Evolutionary conservation across 2,329 filamentous ascomycete genomes (phyloP).

Genomic region (Colletotrichum tropicicola): DNA sequence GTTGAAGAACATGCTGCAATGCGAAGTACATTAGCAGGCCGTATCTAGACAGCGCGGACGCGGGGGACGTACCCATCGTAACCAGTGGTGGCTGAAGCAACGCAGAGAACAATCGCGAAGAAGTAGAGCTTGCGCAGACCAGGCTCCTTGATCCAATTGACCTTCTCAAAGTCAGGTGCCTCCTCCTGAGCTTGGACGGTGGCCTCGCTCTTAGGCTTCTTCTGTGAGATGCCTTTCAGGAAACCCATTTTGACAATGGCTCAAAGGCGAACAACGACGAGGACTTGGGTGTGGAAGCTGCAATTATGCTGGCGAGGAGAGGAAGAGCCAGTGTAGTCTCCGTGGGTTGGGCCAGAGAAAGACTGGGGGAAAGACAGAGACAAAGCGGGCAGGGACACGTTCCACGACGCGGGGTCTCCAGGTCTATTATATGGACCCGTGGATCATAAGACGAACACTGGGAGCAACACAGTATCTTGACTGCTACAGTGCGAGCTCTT

Average conservation of each 20-base stretch:
- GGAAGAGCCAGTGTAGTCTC: conserved; percentile 18
- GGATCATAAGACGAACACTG: conserved; percentile 14
- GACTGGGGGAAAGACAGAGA: conserved; percentile 17
- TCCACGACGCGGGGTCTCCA: conserved; percentile 18
- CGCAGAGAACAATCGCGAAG: conserved; percentile 58
- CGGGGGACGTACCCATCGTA: conserved; percentile 58
- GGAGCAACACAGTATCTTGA: not conserved
- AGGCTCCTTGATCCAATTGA: conserved; percentile 63
- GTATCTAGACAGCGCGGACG: not conserved
- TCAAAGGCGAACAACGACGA: not conserved
- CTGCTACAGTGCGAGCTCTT: conserved; percentile 7
- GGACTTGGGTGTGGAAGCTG: not conserved
- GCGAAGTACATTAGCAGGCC: conserved; percentile 7
- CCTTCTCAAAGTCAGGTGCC: conserved; percentile 58
- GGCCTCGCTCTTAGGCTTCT: conserved; percentile 24
- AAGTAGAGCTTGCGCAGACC: conserved; percentile 65
- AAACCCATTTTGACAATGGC: conserved; percentile 16
- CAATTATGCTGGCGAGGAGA: conserved; percentile 6
- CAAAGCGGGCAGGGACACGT: not conserved
- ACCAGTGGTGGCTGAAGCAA: conserved; percentile 65
- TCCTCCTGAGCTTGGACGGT: conserved; percentile 49
- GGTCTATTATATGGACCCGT: conserved; percentile 25
- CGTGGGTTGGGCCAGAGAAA: not conserved
- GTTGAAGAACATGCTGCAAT: conserved; percentile 53
- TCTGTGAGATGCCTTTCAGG: conserved; percentile 25